These are phyloP conservation scores for Striga asiatica DNA, from an alignment of 257 asterid species.

Conservation along the genomic window DNA sequence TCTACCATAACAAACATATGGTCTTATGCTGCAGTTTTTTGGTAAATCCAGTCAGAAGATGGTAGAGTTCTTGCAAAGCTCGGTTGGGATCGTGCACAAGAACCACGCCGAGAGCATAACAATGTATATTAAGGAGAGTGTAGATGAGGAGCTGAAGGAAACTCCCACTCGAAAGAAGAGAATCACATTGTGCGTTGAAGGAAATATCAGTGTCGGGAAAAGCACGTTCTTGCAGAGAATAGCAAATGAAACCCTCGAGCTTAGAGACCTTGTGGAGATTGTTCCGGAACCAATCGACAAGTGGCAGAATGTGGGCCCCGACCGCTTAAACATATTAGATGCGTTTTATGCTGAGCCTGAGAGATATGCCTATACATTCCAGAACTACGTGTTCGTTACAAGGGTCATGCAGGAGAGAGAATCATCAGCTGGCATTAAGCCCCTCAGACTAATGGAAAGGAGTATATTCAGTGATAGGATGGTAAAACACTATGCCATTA, in stretches of 20 bases:
- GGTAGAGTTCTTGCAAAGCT: conserved; percentile 75
- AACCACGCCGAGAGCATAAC: conserved; percentile 85
- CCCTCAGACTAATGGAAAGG: conserved; percentile 81
- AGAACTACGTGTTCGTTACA: conserved; percentile 77
- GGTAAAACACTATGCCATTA: conserved; percentile 24
- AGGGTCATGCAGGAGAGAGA: conserved; percentile 83
- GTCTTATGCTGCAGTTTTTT: conserved; percentile 39
- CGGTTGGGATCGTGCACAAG: conserved; percentile 74
- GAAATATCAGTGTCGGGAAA: conserved; percentile 80
- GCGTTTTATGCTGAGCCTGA: conserved; percentile 83
- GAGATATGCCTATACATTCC: conserved; percentile 83
- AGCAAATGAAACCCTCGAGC: conserved; percentile 84
- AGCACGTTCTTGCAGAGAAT: conserved; percentile 73
- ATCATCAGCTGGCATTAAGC: conserved; percentile 61
- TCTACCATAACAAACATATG: not conserved
- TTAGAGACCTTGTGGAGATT: conserved; percentile 76
- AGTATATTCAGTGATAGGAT: conserved; percentile 91
- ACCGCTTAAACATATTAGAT: conserved; percentile 65
- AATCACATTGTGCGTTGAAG: conserved; percentile 74
- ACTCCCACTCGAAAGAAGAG: conserved; percentile 41
- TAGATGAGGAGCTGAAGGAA: conserved; percentile 68
- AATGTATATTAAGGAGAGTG: conserved; percentile 57
- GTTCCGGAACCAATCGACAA: conserved; percentile 83
- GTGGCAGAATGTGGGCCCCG: conserved; percentile 80
- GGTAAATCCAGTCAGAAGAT: conserved; percentile 55